Evolutionary conservation across 768 basidiomycete species (phyloP).

Genomic region (Lentinus tigrinus): DNA sequence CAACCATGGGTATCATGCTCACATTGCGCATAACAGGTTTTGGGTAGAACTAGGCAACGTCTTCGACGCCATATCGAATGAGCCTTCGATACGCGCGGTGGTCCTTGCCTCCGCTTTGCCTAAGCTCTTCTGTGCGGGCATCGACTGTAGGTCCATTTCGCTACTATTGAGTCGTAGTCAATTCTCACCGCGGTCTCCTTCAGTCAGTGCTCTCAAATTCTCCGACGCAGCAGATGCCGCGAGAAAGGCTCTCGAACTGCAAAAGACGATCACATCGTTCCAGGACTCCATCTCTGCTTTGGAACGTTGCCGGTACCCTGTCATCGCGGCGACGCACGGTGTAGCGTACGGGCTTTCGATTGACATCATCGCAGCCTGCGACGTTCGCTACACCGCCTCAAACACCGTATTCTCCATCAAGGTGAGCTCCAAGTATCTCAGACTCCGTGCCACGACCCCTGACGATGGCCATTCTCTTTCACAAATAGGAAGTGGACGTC

Average conservation of each 20-base stretch:
- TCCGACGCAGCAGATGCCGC: conserved; percentile 47
- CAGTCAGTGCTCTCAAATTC: conserved; percentile 1
- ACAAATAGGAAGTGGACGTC: conserved; percentile 74
- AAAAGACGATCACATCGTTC: conserved; percentile 53
- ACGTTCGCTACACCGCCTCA: conserved; percentile 72
- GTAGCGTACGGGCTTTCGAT: conserved; percentile 73
- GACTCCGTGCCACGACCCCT: background rate
- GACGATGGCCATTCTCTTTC: too few species aligned
- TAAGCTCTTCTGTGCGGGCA: conserved; percentile 79
- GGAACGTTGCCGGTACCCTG: conserved; percentile 69
- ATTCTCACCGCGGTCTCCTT: background rate
- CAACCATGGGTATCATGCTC: background rate
- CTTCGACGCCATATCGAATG: conserved; percentile 52
- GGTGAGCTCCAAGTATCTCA: conserved; percentile 36
- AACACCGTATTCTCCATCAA: conserved; percentile 70
- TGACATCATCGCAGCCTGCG: conserved; percentile 75
- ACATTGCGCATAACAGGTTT: conserved; percentile 43
- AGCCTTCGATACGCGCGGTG: conserved; percentile 64
- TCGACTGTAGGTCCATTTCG: conserved; percentile 59
- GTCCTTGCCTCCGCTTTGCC: conserved; percentile 71
- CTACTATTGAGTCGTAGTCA: too few species aligned
- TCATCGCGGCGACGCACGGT: conserved; percentile 82
- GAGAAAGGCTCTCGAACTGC: conserved; percentile 48
- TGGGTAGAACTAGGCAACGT: conserved; percentile 69
- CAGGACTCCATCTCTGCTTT: conserved; percentile 72